Percentiles rank a stretch among this genome's conserved stretches.
phyloP scores from a whole-genome alignment of 2,329 filamentous ascomycete genomes.

The Gnomoniopsis smithogilvyi region DNA sequence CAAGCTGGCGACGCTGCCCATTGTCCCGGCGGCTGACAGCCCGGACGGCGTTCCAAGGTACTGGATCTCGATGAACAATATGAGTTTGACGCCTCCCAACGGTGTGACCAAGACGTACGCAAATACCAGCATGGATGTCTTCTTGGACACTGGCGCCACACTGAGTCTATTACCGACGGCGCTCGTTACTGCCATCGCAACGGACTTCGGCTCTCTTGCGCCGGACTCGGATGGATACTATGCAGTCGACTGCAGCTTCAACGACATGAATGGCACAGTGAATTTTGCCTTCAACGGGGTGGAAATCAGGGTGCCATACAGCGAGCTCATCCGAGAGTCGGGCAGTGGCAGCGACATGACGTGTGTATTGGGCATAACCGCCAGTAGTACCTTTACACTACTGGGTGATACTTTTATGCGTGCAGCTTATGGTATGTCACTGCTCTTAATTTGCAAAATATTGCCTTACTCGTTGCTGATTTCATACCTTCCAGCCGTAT shows the following conservation, averaged over 20 bases:
- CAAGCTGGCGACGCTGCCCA: constrained; percentile 55
- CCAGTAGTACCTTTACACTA: constrained; percentile 45
- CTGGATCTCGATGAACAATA: constrained; percentile 47
- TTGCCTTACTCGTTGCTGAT: constrained; percentile 4
- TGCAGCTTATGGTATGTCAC: constrained; percentile 45
- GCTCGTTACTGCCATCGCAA: constrained; percentile 48
- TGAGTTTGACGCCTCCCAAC: constrained; percentile 39
- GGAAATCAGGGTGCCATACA: constrained; percentile 46
- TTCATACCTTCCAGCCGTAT: constrained; percentile 47
- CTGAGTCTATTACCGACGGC: constrained; percentile 62
- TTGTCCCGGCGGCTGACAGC: constrained; percentile 52
- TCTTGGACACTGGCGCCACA: constrained; percentile 70
- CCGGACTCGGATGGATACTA: constrained; percentile 42
- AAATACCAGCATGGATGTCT: constrained; percentile 48
- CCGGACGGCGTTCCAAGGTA: constrained; percentile 52
- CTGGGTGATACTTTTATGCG: constrained; percentile 58
- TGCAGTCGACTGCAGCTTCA: constrained; percentile 41
- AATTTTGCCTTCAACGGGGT: constrained; percentile 48
- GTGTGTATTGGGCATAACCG: constrained; percentile 49
- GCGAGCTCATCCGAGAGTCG: constrained; percentile 43
- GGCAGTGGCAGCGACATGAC: constrained; percentile 23
- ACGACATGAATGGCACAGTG: constrained; percentile 37
- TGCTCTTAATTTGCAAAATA: fast-evolving
- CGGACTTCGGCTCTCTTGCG: constrained; percentile 42
- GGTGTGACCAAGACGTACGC: constrained; percentile 31